Percentiles rank a stretch among this genome's conserved stretches.
phyloP scores from a whole-genome alignment of 2,329 filamentous ascomycete species.

The Beauveria sp. region DNA sequence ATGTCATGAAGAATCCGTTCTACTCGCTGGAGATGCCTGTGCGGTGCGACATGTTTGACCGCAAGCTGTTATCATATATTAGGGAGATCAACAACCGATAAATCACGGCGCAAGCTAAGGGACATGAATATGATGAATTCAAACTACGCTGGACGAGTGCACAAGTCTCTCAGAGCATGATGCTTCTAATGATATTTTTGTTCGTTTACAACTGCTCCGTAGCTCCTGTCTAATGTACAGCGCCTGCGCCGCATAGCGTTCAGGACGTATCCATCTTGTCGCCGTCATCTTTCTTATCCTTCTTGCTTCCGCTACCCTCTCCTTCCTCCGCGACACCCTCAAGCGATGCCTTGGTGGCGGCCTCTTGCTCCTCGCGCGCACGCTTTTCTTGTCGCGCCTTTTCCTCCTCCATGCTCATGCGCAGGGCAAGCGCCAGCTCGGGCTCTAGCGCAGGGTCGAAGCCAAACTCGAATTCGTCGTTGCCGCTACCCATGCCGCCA shows the following conservation, averaged over 20 bases:
- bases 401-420: constrained; percentile 98
- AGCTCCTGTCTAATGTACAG: constrained; percentile 27
- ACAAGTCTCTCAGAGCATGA: not conserved
- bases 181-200: not conserved
- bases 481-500: constrained; percentile 51
- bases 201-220: constrained; percentile 4
- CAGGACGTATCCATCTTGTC: constrained; percentile 92
- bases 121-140: constrained; percentile 6
- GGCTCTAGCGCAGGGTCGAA: constrained; percentile 89
- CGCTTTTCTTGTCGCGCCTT: constrained; percentile 87
- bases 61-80: constrained; percentile 74
- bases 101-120: not conserved
- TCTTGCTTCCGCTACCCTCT: constrained; percentile 50
- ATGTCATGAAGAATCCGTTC: constrained; percentile 99
- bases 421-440: constrained; percentile 84
- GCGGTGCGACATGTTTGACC: constrained; percentile 89
- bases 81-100: constrained; percentile 59
- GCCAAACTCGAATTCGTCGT: constrained; percentile 64
- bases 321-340: constrained; percentile 77
- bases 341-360: constrained; percentile 66
- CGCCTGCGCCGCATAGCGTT: constrained; percentile 35
- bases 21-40: constrained; percentile 98
- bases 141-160: not conserved
- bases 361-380: constrained; percentile 66
- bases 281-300: constrained; percentile 38